Conservation (phyloP, 2,329 filamentous ascomycete species). For the Aureobasidium namibiae region DNA sequence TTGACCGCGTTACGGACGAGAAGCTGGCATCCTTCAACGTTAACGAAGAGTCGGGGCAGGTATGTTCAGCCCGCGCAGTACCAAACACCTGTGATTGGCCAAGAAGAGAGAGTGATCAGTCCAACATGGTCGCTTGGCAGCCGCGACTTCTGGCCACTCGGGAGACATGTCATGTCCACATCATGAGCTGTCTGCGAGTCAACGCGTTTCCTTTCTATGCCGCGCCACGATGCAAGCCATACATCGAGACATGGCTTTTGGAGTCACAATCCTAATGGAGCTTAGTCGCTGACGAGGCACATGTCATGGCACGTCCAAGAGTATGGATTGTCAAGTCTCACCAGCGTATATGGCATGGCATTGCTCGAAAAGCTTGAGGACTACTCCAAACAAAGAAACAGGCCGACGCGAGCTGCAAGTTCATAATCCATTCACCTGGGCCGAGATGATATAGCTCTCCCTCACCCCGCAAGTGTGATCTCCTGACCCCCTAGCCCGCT, state of each 20-base stretch:
- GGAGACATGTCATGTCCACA: neutral
- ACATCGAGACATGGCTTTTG: neutral
- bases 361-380: neutral
- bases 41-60: no score
- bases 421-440: no score
- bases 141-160: neutral
- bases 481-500: no score
- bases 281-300: neutral
- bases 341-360: neutral
- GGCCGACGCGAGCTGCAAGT: no score
- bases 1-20: no score
- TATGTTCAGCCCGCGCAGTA: no score
- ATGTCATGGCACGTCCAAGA: neutral
- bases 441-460: no score
- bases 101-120: neutral
- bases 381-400: neutral
- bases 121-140: no score
- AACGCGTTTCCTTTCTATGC: neutral
- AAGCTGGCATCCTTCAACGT: no score
- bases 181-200: neutral
- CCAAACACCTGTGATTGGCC: neutral
- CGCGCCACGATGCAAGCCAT: neutral
- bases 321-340: neutral
- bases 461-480: no score
- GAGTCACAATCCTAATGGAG: neutral